These are phyloP conservation scores for Colletotrichum sublineola DNA, from an alignment of 2,329 filamentous ascomycete species.

Conservation along the genomic window DNA sequence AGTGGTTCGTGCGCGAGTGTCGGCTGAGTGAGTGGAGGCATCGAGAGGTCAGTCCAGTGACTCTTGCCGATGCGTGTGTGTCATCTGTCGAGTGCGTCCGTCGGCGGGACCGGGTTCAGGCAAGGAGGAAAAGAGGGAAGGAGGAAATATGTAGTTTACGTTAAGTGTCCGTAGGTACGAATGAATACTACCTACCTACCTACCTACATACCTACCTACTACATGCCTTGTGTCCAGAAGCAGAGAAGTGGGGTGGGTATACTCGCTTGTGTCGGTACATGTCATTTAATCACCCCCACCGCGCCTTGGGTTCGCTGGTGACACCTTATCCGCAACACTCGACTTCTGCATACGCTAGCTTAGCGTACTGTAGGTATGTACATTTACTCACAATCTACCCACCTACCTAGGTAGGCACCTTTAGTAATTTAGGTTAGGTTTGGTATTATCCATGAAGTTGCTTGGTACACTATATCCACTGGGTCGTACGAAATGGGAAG, in stretches of 20 bases:
- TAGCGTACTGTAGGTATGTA: neutral
- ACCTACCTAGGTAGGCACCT: too few species aligned
- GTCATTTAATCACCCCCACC: neutral
- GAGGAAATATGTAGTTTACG: too few species aligned
- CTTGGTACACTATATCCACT: neutral
- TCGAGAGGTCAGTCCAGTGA: constrained; percentile 5
- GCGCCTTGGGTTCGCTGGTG: neutral
- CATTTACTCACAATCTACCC: neutral
- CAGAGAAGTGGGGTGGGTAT: neutral
- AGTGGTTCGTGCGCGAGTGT: neutral
- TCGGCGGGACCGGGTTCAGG: neutral
- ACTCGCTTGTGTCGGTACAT: neutral
- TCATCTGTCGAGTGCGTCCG: neutral
- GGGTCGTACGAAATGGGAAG: neutral
- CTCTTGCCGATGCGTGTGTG: too few species aligned
- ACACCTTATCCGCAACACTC: neutral
- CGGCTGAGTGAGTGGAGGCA: neutral
- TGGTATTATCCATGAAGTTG: too few species aligned
- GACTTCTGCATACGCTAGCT: neutral
- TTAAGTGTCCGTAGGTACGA: too few species aligned
- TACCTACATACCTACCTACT: too few species aligned
- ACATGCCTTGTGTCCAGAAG: too few species aligned
- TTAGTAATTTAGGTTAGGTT: too few species aligned
- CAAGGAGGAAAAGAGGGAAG: neutral
- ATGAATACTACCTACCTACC: too few species aligned